phyloP scores from a whole-genome alignment of 1,284 basidiomycete species.

The Cerioporus squamosus region DNA sequence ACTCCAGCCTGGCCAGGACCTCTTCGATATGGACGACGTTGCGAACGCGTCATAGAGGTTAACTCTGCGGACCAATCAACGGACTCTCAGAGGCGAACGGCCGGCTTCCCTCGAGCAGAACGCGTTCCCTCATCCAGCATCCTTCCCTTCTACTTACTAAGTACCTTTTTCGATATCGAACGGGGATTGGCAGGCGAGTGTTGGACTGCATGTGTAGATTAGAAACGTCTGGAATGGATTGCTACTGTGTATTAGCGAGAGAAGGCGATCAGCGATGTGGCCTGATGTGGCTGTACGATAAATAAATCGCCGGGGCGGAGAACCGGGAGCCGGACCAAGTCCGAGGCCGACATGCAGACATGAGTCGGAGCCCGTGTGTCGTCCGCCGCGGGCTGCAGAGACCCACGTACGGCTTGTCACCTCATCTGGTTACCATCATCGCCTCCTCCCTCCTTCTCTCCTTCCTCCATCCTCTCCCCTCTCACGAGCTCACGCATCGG shows the following conservation, averaged over 20 bases:
- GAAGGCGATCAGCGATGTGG: neutral
- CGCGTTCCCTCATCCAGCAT: too few relatives aligned
- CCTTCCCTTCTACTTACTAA: too few relatives aligned
- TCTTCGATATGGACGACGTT: too few relatives aligned
- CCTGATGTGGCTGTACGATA: neutral
- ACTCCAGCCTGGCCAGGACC: too few relatives aligned
- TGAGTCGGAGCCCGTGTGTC: too few relatives aligned
- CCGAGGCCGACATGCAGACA: neutral
- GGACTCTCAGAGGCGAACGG: too few relatives aligned
- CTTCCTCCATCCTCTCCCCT: constrained; percentile 1
- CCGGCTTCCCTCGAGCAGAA: too few relatives aligned
- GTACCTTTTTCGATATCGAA: too few relatives aligned
- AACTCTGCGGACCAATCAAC: too few relatives aligned
- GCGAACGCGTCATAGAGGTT: too few relatives aligned
- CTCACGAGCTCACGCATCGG: neutral
- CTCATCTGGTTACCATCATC: constrained; percentile 18
- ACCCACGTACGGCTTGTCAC: neutral
- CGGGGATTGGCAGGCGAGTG: neutral
- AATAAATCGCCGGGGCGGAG: too few relatives aligned
- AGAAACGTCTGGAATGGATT: neutral
- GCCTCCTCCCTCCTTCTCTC: neutral
- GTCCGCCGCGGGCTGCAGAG: too few relatives aligned
- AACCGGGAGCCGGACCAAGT: neutral
- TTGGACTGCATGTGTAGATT: neutral
- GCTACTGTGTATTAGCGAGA: neutral